Evolutionary conservation across 495 filamentous ascomycete species (phyloP), one percentile per base, ranked within the genome.

Genomic region (Neurospora sp.): DNA sequence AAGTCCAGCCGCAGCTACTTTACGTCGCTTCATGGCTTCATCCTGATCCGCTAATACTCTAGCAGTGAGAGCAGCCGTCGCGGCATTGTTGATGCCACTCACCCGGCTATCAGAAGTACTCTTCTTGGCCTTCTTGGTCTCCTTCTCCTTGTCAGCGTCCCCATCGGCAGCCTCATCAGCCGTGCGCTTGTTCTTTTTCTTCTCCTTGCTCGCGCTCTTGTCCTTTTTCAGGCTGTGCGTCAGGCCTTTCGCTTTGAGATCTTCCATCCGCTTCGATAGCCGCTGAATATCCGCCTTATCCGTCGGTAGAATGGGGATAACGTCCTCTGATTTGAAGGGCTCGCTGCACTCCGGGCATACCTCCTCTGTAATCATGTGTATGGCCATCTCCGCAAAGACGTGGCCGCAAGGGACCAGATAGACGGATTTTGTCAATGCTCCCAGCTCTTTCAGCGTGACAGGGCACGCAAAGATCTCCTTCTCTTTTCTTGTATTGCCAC

Each of bases 391-490:
- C 3, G 92, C 89, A 80, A 98, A 98, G 1, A 93, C 96, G 86
- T 98, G 96, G 2, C 96, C 96, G 77, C 96, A 99, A 0, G 96
- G 96, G 17, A 98, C 93, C 7, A 99, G 77, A 80, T 98, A 99
- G 20, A 97, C 93, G 10, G 93, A 84, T 82, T 90, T 94, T 17
- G 91, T 90, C 12, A 85, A 87, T 0, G 94, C 88, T 2, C 96
- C 96, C 68, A 99, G 81, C 79, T 91, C 88, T 81, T 97, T 97
- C 59, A 89, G 87, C n/a, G 92, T 94, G 35, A 98, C 86, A 1
- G 95, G 94, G 78, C 96, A 99, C 22, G 93, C 87, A 87, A 91
- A 94, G 40, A 84, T 82, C 40, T 84, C 83, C 69, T 85, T 87
- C 45, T 82, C 84, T 76, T 70, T 81, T 17, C 16, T 37, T 37